These are phyloP conservation scores for Nannizziopsis barbatae DNA, from an alignment of 2,329 filamentous ascomycete species.

Conservation along the genomic window DNA sequence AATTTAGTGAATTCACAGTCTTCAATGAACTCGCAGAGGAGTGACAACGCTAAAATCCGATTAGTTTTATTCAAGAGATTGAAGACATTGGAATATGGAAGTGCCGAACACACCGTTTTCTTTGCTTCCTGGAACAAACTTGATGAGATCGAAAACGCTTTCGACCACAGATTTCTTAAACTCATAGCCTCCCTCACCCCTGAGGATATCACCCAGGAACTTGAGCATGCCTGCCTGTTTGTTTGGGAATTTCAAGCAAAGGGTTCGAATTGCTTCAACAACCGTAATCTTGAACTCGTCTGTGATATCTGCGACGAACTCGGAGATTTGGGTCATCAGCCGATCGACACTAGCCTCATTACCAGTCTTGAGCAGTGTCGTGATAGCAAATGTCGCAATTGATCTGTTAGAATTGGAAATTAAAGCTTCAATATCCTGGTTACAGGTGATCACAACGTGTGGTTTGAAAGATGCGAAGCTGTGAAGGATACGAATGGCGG, in stretches of 20 bases:
- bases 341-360: constrained; percentile 96
- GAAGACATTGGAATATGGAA: not conserved
- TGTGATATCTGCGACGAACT: constrained; percentile 97
- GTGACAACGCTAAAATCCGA: constrained; percentile 56
- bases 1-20: constrained; percentile 99
- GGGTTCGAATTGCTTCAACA: constrained; percentile 89
- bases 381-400: constrained; percentile 96
- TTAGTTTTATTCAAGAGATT: constrained; percentile 5
- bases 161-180: constrained; percentile 97
- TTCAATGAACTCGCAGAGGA: constrained; percentile 97
- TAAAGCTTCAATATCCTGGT: constrained; percentile 91
- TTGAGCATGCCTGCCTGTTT: constrained; percentile 97
- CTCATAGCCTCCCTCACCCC: constrained; percentile 94
- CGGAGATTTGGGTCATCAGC: constrained; percentile 95
- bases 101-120: constrained; percentile 48
- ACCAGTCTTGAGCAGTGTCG: constrained; percentile 92
- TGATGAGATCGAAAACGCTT: constrained; percentile 98
- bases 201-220: constrained; percentile 91
- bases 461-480: constrained; percentile 96
- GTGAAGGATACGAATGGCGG: constrained; percentile 90
- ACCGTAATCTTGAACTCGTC: constrained; percentile 99
- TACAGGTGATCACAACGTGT: constrained; percentile 80
- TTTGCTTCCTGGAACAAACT: constrained; percentile 84
- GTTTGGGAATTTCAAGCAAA: constrained; percentile 94
- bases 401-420: constrained; percentile 96